These are phyloP conservation scores for Daedaleopsis sinensis DNA, from an alignment of 768 basidiomycete genomes.

Conservation along the genomic window DNA sequence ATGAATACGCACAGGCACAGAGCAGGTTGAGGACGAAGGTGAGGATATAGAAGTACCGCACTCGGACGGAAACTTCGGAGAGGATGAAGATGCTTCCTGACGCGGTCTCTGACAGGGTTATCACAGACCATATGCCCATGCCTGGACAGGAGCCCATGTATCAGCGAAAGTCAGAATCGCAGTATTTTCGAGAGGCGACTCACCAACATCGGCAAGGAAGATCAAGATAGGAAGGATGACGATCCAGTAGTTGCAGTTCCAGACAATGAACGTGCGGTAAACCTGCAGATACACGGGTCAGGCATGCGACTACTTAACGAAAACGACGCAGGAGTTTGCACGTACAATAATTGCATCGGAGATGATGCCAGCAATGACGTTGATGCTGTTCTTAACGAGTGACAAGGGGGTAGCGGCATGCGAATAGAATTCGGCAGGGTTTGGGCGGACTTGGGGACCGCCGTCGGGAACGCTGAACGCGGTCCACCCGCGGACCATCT, in stretches of 20 bases:
- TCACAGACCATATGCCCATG: background rate
- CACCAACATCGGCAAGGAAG: background rate
- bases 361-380: background rate
- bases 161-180: background rate
- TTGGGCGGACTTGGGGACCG: background rate
- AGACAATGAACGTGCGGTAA: background rate
- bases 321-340: background rate
- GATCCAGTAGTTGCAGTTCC: background rate
- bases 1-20: slow-evolving; percentile 2
- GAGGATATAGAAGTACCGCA: background rate
- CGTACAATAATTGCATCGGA: background rate
- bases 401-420: background rate
- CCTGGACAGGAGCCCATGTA: background rate
- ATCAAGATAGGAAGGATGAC: background rate
- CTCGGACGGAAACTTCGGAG: background rate
- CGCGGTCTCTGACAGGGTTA: background rate
- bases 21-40: background rate
- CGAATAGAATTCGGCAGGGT: background rate
- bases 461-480: background rate
- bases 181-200: background rate
- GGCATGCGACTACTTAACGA: background rate
- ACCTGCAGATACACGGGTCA: background rate
- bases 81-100: background rate
- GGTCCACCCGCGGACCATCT: background rate
- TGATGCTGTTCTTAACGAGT: background rate